Percentiles rank a stretch among this genome's conserved stretches.
Conservation (phyloP, 2,329 filamentous ascomycete species). For the Fusarium stilboides region DNA sequence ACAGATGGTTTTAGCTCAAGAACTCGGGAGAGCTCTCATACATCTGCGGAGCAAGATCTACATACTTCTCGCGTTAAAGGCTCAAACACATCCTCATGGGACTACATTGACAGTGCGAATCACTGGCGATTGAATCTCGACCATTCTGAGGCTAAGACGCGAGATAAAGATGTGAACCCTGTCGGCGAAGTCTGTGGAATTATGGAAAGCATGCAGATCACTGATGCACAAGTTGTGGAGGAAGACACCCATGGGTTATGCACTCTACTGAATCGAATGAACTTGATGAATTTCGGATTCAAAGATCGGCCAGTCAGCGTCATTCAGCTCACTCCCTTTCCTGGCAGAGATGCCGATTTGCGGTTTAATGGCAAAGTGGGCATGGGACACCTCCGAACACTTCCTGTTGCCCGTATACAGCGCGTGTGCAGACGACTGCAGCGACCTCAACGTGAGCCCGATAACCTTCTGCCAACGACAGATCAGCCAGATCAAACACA, state of each 20-base stretch:
- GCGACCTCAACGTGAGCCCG: slow-evolving; percentile 19
- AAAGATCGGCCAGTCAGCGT: slow-evolving; percentile 32
- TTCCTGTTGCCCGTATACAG: slow-evolving; percentile 36
- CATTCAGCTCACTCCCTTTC: slow-evolving; percentile 36
- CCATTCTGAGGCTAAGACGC: slow-evolving; percentile 16
- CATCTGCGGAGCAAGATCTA: not conserved
- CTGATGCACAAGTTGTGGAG: not conserved
- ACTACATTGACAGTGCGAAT: slow-evolving; percentile 10
- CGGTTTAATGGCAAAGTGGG: not conserved
- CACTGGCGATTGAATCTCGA: slow-evolving; percentile 15
- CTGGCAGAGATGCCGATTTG: not conserved
- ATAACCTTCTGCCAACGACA: not conserved
- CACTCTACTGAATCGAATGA: slow-evolving; percentile 19
- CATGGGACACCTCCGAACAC: not conserved
- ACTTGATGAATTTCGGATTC: slow-evolving; percentile 4
- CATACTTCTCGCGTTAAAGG: not conserved
- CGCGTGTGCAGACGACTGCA: slow-evolving; percentile 3
- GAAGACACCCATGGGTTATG: slow-evolving; percentile 14
- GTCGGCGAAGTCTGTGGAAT: not conserved
- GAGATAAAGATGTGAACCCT: slow-evolving; percentile 6
- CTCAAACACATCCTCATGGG: slow-evolving; percentile 2
- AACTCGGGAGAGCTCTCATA: not conserved
- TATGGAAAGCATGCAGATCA: not conserved
- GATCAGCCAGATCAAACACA: slow-evolving; percentile 19
- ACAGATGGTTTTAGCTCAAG: not conserved